Evolutionary conservation across 306 rosid genomes (phyloP), one percentile per base, ranked within the genome.

Genomic region (Cucumis hystrix): DNA sequence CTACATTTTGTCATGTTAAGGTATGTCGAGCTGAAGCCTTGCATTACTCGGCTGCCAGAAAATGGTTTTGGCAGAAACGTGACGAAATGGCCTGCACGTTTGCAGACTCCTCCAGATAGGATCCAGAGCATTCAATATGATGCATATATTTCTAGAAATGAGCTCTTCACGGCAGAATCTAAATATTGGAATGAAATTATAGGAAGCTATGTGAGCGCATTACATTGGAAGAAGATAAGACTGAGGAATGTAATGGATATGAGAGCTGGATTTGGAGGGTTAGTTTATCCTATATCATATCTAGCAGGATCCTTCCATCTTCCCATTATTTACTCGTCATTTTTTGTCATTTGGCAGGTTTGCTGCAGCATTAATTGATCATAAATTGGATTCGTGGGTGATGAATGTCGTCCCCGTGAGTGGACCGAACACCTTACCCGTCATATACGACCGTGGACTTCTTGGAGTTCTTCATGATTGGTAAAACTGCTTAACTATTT

Each of bases 241-340:
- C 61, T 92, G 80, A 90, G 98, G 88, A 95, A 95, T 82, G 92
- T 87, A 69, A 85, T 95, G 96, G 98, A 95, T 89, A 95, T 95
- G 98, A 88, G 86, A 90, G 98, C 97, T 62, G 96, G 97, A 77
- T 95, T 91, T 88, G 98, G 98, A 89, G 98, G 98, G 98, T 92
- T 90, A 30, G 70, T 63, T 77, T 70, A 65, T 58, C 65, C 57
- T 67, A 74, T 79, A 80, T 73, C 71, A 20, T 64, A 35, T 37
- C 61, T 70, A 37, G 21, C 45, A 15, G 11, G 41, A 49, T 40
- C 59, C 72, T 60, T 49, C 59, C 71, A 49, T 56, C 30, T 79
- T 66, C 56, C 55, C 43, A 54, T 71, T 39, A 40, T 39, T 76
- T 79, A 83, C 74, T 14, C 75, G 82, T 77, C 39, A 77, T 63